Evolutionary conservation across 768 basidiomycete species (phyloP).

Genomic region (Amanita brunnescens): DNA sequence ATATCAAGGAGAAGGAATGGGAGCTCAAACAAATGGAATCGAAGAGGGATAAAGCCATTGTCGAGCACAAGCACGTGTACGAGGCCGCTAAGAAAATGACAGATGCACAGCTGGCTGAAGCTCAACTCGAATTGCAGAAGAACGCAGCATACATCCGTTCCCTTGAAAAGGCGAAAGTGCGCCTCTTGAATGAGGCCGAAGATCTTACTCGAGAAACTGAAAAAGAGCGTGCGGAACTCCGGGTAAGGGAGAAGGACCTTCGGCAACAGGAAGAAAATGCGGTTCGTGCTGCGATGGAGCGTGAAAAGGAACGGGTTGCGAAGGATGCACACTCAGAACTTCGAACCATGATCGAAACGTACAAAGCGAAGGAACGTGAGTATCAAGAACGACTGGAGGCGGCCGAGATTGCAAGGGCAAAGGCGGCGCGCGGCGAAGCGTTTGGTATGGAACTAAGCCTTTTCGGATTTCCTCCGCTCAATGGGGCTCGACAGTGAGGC

Average conservation of each 20-base stretch:
- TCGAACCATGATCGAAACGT: constrained; percentile 52
- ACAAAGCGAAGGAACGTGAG: constrained; percentile 53
- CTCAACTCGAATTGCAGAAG: constrained; percentile 68
- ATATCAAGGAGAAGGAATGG: constrained; percentile 76
- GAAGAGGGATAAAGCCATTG: constrained; percentile 94
- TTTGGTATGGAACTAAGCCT: constrained; percentile 32
- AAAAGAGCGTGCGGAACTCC: constrained; percentile 53
- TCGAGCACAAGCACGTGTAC: constrained; percentile 93
- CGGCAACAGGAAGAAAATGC: constrained; percentile 55
- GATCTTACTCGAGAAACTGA: constrained; percentile 72
- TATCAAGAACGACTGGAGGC: constrained; percentile 56
- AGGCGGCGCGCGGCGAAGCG: constrained; percentile 54
- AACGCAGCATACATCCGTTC: constrained; percentile 72
- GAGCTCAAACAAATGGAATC: constrained; percentile 81
- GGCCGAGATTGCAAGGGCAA: constrained; percentile 60
- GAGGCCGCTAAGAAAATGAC: constrained; percentile 95
- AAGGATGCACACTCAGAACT: constrained; percentile 62
- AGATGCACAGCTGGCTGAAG: constrained; percentile 80
- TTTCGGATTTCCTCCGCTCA: constrained; percentile 4
- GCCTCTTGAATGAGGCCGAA: constrained; percentile 73
- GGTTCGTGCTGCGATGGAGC: constrained; percentile 42
- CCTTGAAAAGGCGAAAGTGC: constrained; percentile 73
- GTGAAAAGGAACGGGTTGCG: constrained; percentile 59
- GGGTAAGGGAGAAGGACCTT: constrained; percentile 60
- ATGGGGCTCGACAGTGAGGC: constrained; percentile 36